These are phyloP conservation scores for Calonectria pseudoturangicola DNA, from an alignment of 2,329 filamentous ascomycete genomes.

Conservation along the genomic window DNA sequence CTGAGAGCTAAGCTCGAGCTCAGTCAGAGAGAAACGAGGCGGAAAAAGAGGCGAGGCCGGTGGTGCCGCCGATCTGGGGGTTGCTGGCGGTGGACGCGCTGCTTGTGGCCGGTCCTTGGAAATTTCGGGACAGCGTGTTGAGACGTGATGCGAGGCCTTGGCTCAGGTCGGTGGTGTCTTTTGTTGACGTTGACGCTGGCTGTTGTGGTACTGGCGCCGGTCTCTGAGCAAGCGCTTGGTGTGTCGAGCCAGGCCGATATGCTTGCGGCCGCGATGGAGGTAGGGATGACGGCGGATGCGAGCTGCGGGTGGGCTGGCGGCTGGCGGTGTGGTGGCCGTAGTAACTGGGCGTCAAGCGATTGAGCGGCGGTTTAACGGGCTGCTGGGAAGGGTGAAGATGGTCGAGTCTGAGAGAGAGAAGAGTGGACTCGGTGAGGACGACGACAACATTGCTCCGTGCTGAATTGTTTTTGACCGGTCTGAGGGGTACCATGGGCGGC, in stretches of 20 bases:
- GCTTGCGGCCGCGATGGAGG: constrained; percentile 54
- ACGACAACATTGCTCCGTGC: constrained; percentile 61
- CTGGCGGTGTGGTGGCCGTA: constrained; percentile 57
- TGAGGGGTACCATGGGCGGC: constrained; percentile 62
- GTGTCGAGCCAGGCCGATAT: constrained; percentile 52
- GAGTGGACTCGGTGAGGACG: constrained; percentile 65
- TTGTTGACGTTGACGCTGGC: constrained; percentile 44
- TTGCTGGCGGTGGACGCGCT: constrained; percentile 47
- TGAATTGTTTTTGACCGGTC: constrained; percentile 65
- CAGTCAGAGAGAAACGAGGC: constrained; percentile 38
- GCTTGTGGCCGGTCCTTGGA: constrained; percentile 43
- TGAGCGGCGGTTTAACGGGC: constrained; percentile 54
- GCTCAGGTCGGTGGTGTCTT: constrained; percentile 42
- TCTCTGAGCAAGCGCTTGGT: constrained; percentile 42
- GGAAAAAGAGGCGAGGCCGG: constrained; percentile 17
- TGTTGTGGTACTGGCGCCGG: constrained; percentile 52
- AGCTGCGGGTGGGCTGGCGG: constrained; percentile 54
- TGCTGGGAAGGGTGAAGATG: constrained; percentile 58
- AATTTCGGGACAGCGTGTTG: constrained; percentile 44
- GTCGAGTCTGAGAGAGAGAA: constrained; percentile 61
- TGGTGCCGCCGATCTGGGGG: constrained; percentile 39
- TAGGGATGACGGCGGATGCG: constrained; percentile 55
- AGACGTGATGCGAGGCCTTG: constrained; percentile 46
- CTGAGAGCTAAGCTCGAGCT: constrained; percentile 37
- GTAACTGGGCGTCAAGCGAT: constrained; percentile 55